Evolutionary conservation across 768 basidiomycete genomes (phyloP), one percentile per base, ranked within the genome.

Genomic region (Coprinopsis cinerea): DNA sequence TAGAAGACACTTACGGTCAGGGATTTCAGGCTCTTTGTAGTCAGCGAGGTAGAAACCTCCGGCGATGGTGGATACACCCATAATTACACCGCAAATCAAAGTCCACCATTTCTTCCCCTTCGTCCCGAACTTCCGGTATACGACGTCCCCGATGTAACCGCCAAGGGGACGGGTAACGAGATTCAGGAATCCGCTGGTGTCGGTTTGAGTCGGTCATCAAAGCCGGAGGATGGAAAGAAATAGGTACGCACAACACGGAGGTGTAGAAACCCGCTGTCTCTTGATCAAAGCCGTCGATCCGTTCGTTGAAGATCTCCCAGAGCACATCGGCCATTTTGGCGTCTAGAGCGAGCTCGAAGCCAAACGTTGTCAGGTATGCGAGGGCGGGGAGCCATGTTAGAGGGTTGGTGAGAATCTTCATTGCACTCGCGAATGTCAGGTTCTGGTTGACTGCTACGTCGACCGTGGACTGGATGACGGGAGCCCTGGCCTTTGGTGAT

Each of bases 281-380:
- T 57, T 77, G 76, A 14, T 70, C 68, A 47, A 82, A 74, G 15
- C 62, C 59, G 13, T 57, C 39, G 2, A 63, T 56, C 36, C 61
- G 60, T 51, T 66, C 64, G 44, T 52, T 64, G 60, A 66, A 74
- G 15, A 75, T 57, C 7, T 37, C 57, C 53, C 68, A 72, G 14
- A 80, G 61, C 6, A 76, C 67, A 49, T 65, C 71, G n/a, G 74
- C 69, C 55, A 82, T 64, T 51, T 74, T 72, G 5, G 72, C 73
- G 55, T 83, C 78, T 36, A 83, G 70, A 1, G 75, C 72, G 5
- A 83, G 70, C 60, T 82, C 81, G 40, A 73, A 69, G 0, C 81
- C 81, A 54, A 82, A 82, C 2, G 79, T 78, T 0, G 74, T 74
- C 30, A 74, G 53, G 51, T 83, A 83, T 11, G 73, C 75, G 7